Evolutionary conservation across 1,284 basidiomycete genomes (phyloP), one percentile per base, ranked within the genome.

Genomic region (Leccinum subatratum): DNA sequence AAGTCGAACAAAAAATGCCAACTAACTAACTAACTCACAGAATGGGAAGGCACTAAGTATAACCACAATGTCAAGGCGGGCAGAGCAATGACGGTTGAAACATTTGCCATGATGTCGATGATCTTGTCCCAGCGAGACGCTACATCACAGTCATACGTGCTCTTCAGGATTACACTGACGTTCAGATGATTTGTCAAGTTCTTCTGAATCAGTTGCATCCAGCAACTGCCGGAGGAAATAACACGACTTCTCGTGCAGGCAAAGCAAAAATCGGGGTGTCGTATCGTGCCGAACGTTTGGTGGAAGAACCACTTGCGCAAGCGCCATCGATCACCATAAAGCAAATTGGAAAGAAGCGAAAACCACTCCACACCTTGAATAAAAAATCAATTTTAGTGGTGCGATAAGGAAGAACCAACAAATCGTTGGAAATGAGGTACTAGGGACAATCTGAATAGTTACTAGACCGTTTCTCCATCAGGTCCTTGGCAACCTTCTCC

Each of bases 401-500:
- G 51, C 22, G 22, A 25, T 8, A 54, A 54, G 22, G 22, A 18
- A 58, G 5, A 18, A 58, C 56, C 30, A 8, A 30, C 56, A 58
- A 6, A 25, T 58, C 57, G n/a, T 11, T n/a, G 28, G 57, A 14
- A n/a, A 58, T 6, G 28, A 58, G 28, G 57, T 58, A n/a, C n/a
- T n/a, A n/a, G 28, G 18, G 57, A 12, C 57, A 28, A n/a, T 32
- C 28, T 25, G 9, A 32, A 48, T 72, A 63, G 18, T 63, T 73
- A 2, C 8, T 22, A 2, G 72, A 69, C 1, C 34, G 64, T 3
- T 60, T 63, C 3, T 69, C 66, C 16, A 71, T 64, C 0, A 71
- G 20, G 14, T 73, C 70, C 25, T 51, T 72, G 4, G 72, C 72
- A 11, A 65, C 8, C 30, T 73, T 65, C 42, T 71, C 69, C 18